A percentile compares a stretch with the other conserved stretches of the same genome.
Conservation (phyloP, 768 basidiomycete species). For the Boletus pseudo-olivaceus region DNA sequence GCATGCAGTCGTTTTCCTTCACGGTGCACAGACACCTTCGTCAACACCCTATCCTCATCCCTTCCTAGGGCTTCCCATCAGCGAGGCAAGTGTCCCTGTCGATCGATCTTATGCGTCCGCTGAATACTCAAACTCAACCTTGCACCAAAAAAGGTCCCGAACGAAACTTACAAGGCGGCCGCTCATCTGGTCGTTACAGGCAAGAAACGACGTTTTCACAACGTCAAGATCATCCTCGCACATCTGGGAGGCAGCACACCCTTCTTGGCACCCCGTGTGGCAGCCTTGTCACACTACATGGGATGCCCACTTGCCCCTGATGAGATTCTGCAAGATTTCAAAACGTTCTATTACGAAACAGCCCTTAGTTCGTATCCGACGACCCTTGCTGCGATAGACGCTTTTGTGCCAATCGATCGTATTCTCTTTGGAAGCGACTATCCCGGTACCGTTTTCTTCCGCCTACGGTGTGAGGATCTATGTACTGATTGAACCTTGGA, state of each 20-base stretch:
- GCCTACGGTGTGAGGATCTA: neutral
- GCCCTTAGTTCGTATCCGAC: conserved; percentile 59
- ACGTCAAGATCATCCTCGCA: conserved; percentile 64
- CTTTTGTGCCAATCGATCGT: conserved; percentile 46
- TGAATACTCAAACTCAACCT: conserved; percentile 3
- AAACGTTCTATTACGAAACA: conserved; percentile 70
- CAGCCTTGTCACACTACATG: conserved; percentile 65
- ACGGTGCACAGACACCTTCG: conserved; percentile 65
- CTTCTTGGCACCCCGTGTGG: conserved; percentile 65
- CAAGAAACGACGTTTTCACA: conserved; percentile 57
- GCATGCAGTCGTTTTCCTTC: conserved; percentile 62
- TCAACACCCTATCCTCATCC: conserved; percentile 62
- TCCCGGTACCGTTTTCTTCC: conserved; percentile 48
- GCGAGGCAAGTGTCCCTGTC: conserved; percentile 45
- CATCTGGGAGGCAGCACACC: conserved; percentile 72
- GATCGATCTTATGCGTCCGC: conserved; percentile 1
- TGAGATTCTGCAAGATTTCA: conserved; percentile 67
- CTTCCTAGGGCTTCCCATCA: conserved; percentile 63
- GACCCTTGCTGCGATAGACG: conserved; percentile 48
- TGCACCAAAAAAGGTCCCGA: conserved; percentile 53
- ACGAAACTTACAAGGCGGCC: conserved; percentile 81
- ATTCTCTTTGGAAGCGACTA: conserved; percentile 76
- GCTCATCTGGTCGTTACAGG: conserved; percentile 74
- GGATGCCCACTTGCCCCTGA: conserved; percentile 60
- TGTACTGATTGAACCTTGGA: neutral